phyloP scores from a whole-genome alignment of 768 basidiomycete species.

The Termitomyces sp. region DNA sequence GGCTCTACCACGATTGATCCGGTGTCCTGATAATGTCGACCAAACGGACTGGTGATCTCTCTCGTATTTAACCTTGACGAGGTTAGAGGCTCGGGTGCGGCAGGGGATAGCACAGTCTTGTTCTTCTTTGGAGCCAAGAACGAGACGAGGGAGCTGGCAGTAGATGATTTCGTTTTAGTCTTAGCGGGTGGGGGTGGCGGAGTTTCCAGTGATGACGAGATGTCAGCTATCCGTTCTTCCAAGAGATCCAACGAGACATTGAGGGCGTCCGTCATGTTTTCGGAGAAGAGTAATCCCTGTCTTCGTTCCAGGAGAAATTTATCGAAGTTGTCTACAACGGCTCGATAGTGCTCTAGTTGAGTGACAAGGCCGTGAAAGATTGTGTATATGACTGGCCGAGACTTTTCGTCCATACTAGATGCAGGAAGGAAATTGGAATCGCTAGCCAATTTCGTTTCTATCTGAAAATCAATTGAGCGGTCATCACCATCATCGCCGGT shows the following conservation, averaged over 20 bases:
- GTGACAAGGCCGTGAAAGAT: constrained; percentile 78
- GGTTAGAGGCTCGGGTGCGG: constrained; percentile 39
- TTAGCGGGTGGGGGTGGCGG: constrained; percentile 36
- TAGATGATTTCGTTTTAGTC: constrained; percentile 49
- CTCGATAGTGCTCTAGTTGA: constrained; percentile 80
- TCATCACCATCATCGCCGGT: constrained; percentile 66
- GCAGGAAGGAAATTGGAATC: constrained; percentile 61
- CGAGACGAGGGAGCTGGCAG: constrained; percentile 65
- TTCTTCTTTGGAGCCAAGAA: constrained; percentile 78
- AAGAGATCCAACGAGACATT: constrained; percentile 65
- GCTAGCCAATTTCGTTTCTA: constrained; percentile 62
- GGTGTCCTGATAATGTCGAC: constrained; percentile 80
- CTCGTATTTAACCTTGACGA: constrained; percentile 39
- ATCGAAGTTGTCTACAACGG: constrained; percentile 76
- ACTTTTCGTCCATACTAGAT: constrained; percentile 63
- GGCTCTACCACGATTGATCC: constrained; percentile 68
- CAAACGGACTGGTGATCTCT: constrained; percentile 73
- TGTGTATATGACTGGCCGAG: constrained; percentile 76
- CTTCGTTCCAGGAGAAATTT: constrained; percentile 80
- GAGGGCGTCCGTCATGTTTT: constrained; percentile 89
- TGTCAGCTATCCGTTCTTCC: constrained; percentile 34
- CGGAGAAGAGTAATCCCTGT: constrained; percentile 85
- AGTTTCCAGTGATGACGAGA: constrained; percentile 24
- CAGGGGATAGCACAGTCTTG: constrained; percentile 34
- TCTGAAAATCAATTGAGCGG: constrained; percentile 71